A percentile compares a stretch with the other conserved stretches of the same genome.
Conservation (phyloP, 148 eudicot genomes). For the Vaccinium darrowii region DNA sequence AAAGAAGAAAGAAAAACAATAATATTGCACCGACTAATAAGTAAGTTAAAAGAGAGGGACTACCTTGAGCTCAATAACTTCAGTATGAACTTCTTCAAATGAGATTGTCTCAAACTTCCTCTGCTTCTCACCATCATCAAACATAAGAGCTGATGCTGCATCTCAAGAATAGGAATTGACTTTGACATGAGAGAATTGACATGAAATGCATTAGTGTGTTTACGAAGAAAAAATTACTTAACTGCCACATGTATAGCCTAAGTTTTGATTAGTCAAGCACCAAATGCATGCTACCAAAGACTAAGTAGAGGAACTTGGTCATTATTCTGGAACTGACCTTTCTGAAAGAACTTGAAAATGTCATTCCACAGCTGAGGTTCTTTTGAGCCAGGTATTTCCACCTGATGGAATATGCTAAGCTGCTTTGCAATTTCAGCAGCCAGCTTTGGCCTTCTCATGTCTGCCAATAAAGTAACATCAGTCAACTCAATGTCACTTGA, state of each 20-base stretch:
- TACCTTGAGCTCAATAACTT: constrained; percentile 74
- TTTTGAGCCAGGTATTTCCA: constrained; percentile 80
- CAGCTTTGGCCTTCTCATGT: constrained; percentile 76
- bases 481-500: constrained; percentile 12
- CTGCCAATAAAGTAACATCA: constrained; percentile 36
- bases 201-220: not conserved
- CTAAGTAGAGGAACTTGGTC: not conserved
- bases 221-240: not conserved
- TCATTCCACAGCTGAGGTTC: constrained; percentile 95
- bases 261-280: not conserved
- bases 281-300: not conserved
- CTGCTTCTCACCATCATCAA: constrained; percentile 70
- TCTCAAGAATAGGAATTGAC: constrained; percentile 15
- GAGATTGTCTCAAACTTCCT: constrained; percentile 57
- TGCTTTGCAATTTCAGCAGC: constrained; percentile 86
- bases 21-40: not conserved
- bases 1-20: not conserved
- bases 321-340: constrained; percentile 47
- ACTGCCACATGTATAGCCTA: not conserved
- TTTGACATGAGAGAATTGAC: constrained; percentile 15
- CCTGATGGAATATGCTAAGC: constrained; percentile 68
- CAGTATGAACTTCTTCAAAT: constrained; percentile 61
- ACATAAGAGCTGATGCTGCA: constrained; percentile 80
- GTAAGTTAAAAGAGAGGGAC: constrained; percentile 11
- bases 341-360: constrained; percentile 59